Conservation (phyloP, 2,329 filamentous ascomycete genomes). For the Lachnellula arida region DNA sequence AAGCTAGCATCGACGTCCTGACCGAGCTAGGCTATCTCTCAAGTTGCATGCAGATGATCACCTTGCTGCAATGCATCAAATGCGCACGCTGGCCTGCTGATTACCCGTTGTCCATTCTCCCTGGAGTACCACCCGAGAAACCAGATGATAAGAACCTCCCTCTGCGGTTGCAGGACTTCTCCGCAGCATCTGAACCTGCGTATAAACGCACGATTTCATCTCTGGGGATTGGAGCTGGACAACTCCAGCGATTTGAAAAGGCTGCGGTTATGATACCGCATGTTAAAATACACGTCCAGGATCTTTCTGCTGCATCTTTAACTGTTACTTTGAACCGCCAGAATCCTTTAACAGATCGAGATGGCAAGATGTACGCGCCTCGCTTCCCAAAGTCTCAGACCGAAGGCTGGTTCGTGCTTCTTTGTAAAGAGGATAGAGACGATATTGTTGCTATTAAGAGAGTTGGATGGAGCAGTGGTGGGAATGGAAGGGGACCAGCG, state of each 20-base stretch:
- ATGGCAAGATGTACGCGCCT: slow-evolving; percentile 78
- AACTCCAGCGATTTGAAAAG: slow-evolving; percentile 42
- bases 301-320: slow-evolving; percentile 58
- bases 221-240: slow-evolving; percentile 43
- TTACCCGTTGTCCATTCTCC: slow-evolving; percentile 71
- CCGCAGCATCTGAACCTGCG: slow-evolving; percentile 22
- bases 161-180: slow-evolving; percentile 31
- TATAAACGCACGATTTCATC: slow-evolving; percentile 43
- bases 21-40: slow-evolving; percentile 81
- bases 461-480: slow-evolving; percentile 59
- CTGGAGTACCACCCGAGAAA: slow-evolving; percentile 52
- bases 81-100: slow-evolving; percentile 87
- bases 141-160: slow-evolving; percentile 26
- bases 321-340: slow-evolving; percentile 59
- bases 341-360: slow-evolving; percentile 60
- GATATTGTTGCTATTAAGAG: slow-evolving; percentile 85
- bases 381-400: slow-evolving; percentile 91
- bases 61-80: slow-evolving; percentile 86
- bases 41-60: slow-evolving; percentile 76
- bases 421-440: slow-evolving; percentile 62
- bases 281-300: slow-evolving; percentile 56
- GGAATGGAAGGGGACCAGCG: slow-evolving; percentile 14
- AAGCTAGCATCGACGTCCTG: slow-evolving; percentile 89
- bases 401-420: slow-evolving; percentile 85
- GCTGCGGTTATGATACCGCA: slow-evolving; percentile 65